Evolutionary conservation across 2,329 filamentous ascomycete species (phyloP), one percentile per base, ranked within the genome.

Genomic region (Penicillium sp.): DNA sequence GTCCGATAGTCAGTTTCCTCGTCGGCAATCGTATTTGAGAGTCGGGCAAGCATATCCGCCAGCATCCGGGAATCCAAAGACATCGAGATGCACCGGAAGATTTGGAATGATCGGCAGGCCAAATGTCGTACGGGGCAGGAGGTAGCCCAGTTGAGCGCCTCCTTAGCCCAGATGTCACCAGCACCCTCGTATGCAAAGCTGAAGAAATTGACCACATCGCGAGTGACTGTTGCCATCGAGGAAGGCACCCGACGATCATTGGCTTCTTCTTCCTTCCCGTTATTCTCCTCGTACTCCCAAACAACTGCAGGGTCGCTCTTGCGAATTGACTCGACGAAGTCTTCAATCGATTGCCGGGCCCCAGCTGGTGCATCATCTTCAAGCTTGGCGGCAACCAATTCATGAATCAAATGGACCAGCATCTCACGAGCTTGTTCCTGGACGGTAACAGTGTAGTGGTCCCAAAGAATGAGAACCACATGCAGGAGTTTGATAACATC

Each of bases 351-450:
- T 47, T 81, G 77, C 58, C 87, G 88, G 36, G 81, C 81, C 2
- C 81, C 80, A 13, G 74, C 76, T 5, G 82, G 77, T 33, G 69
- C 68, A 42, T 87, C 81, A 40, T 94, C 86, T 43, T 94, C 82
- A 31, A 84, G 75, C 54, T 80, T 80, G 1, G 81, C 83, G 18
- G 96, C 89, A 25, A 98, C 88, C 5, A 97, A 75, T 63, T 97
- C 93, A 56, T 98, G 93, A 32, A 98, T 94, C 13, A 98, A 77
- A 70, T 98, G 93, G 2, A 98, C 90, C 11, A 98, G 78, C 90
- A 98, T 95, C 66, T 98, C 93, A 33, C 90, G 82, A 19, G 94
- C 90, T 64, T 98, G 91, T 53, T 97, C 93, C 63, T 97, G 91
- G 1, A 98, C 93, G 8, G 96, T 79, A 3, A 87, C 82, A 1